These are phyloP conservation scores for Aegle marmelos DNA, from an alignment of 345 rosid genomes.

Conservation along the genomic window DNA sequence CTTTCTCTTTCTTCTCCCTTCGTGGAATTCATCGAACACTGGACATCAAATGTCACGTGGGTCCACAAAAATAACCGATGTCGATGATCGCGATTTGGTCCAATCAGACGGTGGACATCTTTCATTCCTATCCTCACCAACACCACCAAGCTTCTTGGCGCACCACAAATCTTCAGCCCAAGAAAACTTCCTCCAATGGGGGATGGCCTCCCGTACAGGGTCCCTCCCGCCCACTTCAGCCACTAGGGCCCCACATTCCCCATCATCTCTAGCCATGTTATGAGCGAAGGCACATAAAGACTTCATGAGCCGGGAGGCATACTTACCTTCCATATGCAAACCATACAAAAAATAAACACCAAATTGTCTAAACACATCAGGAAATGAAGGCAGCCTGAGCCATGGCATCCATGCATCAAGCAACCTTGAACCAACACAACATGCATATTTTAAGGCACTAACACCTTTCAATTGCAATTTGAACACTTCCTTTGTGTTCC, in stretches of 20 bases:
- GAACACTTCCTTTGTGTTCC: conserved; percentile 77
- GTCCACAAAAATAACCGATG: conserved; percentile 60
- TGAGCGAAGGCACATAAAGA: conserved; percentile 57
- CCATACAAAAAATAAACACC: conserved; percentile 67
- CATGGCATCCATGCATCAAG: conserved; percentile 72
- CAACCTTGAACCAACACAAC: conserved; percentile 52
- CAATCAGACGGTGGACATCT: conserved; percentile 35
- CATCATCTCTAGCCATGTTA: conserved; percentile 59
- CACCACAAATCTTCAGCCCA: conserved; percentile 75
- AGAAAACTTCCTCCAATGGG: conserved; percentile 69
- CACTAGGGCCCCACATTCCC: conserved; percentile 59
- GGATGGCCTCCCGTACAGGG: conserved; percentile 48
- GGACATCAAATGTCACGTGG: conserved; percentile 62
- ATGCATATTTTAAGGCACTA: conserved; percentile 37
- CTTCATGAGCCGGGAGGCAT: conserved; percentile 48
- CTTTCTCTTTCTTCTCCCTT: neutral
- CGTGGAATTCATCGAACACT: neutral
- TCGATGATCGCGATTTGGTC: conserved; percentile 32
- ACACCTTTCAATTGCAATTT: conserved; percentile 59
- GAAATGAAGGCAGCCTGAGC: conserved; percentile 66
- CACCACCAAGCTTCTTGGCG: conserved; percentile 44
- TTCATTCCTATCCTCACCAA: neutral
- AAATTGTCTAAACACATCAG: conserved; percentile 58
- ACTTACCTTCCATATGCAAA: conserved; percentile 59
- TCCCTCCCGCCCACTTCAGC: conserved; percentile 62